Percentiles rank a stretch among this genome's conserved stretches.
Evolutionary conservation across 2,329 filamentous ascomycete genomes (phyloP).

Genomic region (Xylariales sp.): DNA sequence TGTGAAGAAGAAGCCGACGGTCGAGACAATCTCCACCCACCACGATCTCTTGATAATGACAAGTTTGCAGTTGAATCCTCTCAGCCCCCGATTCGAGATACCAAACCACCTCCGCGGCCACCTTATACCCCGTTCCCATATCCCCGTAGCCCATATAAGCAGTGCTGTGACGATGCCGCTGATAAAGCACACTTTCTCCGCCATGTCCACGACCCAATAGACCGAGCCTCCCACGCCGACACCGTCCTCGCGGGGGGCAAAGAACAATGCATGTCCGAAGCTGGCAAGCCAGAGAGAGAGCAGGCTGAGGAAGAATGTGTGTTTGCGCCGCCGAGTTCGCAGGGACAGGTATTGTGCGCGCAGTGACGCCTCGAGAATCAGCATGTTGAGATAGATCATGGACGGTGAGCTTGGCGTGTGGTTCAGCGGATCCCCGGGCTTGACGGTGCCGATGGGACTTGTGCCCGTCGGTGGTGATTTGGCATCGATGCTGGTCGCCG

Average conservation of each 20-base stretch:
- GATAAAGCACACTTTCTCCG: slow-evolving; percentile 86
- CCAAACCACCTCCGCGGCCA: slow-evolving; percentile 92
- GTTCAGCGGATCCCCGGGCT: slow-evolving; percentile 65
- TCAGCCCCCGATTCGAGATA: slow-evolving; percentile 82
- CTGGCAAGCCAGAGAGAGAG: slow-evolving; percentile 75
- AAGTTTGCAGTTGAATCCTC: slow-evolving; percentile 93
- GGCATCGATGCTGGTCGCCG: slow-evolving; percentile 55
- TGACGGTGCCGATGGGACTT: slow-evolving; percentile 39
- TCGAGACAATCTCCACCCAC: slow-evolving; percentile 72
- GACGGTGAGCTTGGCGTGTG: slow-evolving; percentile 84
- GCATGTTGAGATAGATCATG: slow-evolving; percentile 96
- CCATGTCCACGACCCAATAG: slow-evolving; percentile 92
- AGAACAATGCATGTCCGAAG: slow-evolving; percentile 86
- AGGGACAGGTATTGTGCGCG: slow-evolving; percentile 90
- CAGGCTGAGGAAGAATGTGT: slow-evolving; percentile 84
- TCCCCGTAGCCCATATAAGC: slow-evolving; percentile 89
- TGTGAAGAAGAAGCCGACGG: slow-evolving; percentile 72
- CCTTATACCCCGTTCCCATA: slow-evolving; percentile 91
- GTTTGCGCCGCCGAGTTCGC: slow-evolving; percentile 80
- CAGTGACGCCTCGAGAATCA: slow-evolving; percentile 92
- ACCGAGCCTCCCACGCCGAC: slow-evolving; percentile 85
- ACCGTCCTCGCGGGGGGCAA: slow-evolving; percentile 94
- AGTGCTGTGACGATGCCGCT: slow-evolving; percentile 82
- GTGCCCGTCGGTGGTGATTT: slow-evolving; percentile 38
- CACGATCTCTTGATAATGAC: slow-evolving; percentile 80